Conservation (phyloP, 1,139 yeast species). For the Geotrichum histeridarum region DNA sequence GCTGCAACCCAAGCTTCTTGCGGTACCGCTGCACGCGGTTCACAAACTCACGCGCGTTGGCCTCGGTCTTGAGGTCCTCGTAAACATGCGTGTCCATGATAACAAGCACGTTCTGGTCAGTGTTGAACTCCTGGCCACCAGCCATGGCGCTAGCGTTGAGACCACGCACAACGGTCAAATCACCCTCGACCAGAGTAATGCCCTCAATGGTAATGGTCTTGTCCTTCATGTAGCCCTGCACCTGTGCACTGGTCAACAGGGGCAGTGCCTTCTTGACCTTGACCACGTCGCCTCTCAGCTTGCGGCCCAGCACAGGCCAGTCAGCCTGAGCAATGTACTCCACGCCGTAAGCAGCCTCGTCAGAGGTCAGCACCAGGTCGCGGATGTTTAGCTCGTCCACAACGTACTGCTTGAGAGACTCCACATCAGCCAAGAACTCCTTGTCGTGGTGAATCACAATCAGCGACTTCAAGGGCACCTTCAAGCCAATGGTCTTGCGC, state of each 20-base stretch:
- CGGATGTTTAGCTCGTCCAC: conserved; percentile 89
- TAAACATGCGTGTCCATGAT: conserved; percentile 83
- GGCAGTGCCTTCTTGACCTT: conserved; percentile 94
- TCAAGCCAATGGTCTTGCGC: conserved; percentile 85
- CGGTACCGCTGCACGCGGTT: conserved; percentile 97
- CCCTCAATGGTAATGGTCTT: conserved; percentile 86
- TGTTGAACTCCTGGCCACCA: conserved; percentile 73
- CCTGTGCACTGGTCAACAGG: conserved; percentile 69
- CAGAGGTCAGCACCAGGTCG: conserved; percentile 79
- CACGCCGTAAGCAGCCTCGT: conserved; percentile 88
- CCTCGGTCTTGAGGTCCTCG: conserved; percentile 87
- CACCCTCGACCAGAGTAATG: conserved; percentile 79
- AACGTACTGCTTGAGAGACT: conserved; percentile 71
- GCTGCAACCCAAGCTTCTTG: conserved; percentile 90
- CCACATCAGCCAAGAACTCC: conserved; percentile 70
- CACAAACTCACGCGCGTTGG: conserved; percentile 90
- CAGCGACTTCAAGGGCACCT: conserved; percentile 87
- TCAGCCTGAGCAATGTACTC: conserved; percentile 93
- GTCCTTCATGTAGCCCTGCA: conserved; percentile 63
- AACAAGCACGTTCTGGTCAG: conserved; percentile 83
- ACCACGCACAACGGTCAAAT: conserved; percentile 84
- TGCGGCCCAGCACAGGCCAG: conserved; percentile 98
- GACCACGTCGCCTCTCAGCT: conserved; percentile 88
- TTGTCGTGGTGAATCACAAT: conserved; percentile 79
- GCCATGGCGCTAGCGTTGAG: conserved; percentile 59